These are phyloP conservation scores for Suillus spraguei DNA, from an alignment of 768 basidiomycete genomes.

Conservation along the genomic window DNA sequence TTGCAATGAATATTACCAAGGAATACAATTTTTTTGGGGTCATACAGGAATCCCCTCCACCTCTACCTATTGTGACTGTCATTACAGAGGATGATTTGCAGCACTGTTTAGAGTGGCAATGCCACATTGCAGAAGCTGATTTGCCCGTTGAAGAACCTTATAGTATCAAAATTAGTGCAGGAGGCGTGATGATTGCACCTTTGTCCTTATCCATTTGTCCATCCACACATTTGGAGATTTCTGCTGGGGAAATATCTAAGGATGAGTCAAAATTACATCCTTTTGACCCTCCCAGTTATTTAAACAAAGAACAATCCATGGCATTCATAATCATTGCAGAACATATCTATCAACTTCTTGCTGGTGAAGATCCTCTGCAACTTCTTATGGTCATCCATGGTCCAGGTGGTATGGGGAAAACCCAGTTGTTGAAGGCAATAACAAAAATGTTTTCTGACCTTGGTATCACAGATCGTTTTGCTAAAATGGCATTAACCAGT, in stretches of 20 bases:
- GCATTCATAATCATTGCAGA: constrained; percentile 40
- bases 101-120: no score
- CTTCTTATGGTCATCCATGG: constrained; percentile 43
- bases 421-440: constrained; percentile 35
- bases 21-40: no score
- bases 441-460: constrained; percentile 13
- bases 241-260: no score
- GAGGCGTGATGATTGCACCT: no score
- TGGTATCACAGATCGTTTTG: not conserved
- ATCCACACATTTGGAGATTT: no score
- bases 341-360: constrained; percentile 21
- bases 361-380: constrained; percentile 18
- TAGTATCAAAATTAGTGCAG: no score
- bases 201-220: no score
- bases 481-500: not conserved
- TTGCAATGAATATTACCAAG: no score
- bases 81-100: no score
- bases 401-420: constrained; percentile 27
- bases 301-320: not conserved
- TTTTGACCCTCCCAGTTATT: not conserved
- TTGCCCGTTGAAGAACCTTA: no score
- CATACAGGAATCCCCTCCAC: accelerated
- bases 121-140: no score
- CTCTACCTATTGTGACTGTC: not conserved
- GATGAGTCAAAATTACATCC: no score